Base-by-base conservation (phyloP, 352 stramenopile species). In the Phytopythium helicoides region DNA sequence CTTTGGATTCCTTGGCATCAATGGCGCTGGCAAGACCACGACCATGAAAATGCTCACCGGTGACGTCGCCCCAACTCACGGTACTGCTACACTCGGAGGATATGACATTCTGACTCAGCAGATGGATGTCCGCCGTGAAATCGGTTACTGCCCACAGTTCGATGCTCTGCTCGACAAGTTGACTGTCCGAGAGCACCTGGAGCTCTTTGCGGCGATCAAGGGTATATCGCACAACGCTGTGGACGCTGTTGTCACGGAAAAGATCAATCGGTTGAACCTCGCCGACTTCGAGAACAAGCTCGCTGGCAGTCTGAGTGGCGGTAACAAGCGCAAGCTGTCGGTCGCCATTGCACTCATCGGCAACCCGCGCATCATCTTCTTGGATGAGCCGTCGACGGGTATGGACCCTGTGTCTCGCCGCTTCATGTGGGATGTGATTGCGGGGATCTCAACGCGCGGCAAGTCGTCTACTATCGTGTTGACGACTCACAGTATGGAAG, bases 31-130 rank as follows among this genome's bases (percentile, higher is more conserved):
- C 33, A 98, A 99, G 63, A 97, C 91, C 6, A 98, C 95, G 21
- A 97, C 94, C 8, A 96, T 98, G 71, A 97, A 96, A 56, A 97
- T 98, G 75, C 65, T 99, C n/a, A 97, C 86, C 10, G 89, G 89
- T 22, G 83, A 97, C 44, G 72, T 92, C 22, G 36, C 89, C n/a
- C 77, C 81, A 0, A 87, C 61, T 0, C 65, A 64, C 6, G 82
- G 82, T 0, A 62, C 60, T 0, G 82, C 69, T 1, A 75, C 73
- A 6, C 70, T 93, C 22, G 62, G 68, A 8, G 82, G 82, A 8
- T 88, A 87, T n/a, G 77, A 91, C 28, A 87, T 91, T 23, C 49
- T 89, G 2, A 86, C 70, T 16, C 71, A 93, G 50, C 80, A 89
- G 51, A 73, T 86, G 9, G 69, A 89, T 26, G 75, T 89, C 31